Conservation (phyloP, 176 grass and related monocot genomes). For the Melocanna baccifera region DNA sequence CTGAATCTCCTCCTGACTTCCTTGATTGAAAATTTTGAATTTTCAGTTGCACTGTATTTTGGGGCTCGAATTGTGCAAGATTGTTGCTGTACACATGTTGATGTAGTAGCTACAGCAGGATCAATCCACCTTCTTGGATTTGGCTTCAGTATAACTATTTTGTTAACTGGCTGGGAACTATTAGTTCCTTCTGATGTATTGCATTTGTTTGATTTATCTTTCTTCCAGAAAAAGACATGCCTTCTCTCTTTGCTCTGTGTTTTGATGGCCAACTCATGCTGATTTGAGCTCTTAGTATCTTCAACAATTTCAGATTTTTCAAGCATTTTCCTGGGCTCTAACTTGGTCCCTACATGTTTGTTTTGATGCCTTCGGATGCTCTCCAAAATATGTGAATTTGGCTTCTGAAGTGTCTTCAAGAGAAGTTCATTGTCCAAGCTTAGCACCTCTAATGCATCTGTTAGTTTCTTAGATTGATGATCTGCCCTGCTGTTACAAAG, state of each 20-base stretch:
- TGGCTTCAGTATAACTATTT: slow-evolving; percentile 90
- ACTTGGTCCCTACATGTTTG: not conserved
- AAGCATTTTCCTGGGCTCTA: not conserved
- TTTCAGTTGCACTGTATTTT: slow-evolving; percentile 39
- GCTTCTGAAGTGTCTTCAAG: slow-evolving; percentile 60
- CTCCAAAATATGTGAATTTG: slow-evolving; percentile 48
- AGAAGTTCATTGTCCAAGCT: slow-evolving; percentile 64
- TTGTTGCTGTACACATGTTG: slow-evolving; percentile 11
- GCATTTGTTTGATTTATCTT: slow-evolving; percentile 42
- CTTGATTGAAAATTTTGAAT: slow-evolving; percentile 74
- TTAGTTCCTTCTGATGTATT: slow-evolving; percentile 18
- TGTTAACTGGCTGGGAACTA: slow-evolving; percentile 49
- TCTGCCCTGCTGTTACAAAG: slow-evolving; percentile 17
- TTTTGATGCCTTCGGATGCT: slow-evolving; percentile 36
- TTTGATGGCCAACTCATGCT: slow-evolving; percentile 11
- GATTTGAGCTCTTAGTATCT: slow-evolving; percentile 12
- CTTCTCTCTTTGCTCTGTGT: slow-evolving; percentile 39
- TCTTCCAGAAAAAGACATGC: slow-evolving; percentile 67
- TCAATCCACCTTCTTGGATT: slow-evolving; percentile 35
- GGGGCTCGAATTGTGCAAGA: slow-evolving; percentile 1
- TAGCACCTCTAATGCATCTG: slow-evolving; percentile 50
- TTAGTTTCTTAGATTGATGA: slow-evolving; percentile 40
- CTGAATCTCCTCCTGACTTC: slow-evolving; percentile 74
- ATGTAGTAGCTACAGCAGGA: not conserved
- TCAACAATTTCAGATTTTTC: not conserved